phyloP scores from a whole-genome alignment of 2,329 filamentous ascomycete species.

The Fusarium pilosicola region DNA sequence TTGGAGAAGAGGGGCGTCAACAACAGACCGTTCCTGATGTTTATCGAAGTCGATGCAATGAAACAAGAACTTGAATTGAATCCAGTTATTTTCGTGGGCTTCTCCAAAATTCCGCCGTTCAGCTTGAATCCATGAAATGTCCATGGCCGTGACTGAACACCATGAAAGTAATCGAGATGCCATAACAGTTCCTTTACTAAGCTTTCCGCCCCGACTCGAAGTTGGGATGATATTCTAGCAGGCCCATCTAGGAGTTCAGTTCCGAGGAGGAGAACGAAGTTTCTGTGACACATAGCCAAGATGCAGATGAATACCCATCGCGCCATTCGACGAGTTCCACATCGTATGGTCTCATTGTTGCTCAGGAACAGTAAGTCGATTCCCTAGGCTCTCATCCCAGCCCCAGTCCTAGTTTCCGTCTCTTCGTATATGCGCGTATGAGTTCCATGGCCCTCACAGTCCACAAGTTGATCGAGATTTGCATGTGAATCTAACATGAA shows the following conservation, averaged over 20 bases:
- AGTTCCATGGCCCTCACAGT: neutral
- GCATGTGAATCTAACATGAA: neutral
- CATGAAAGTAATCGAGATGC: neutral
- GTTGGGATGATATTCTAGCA: neutral
- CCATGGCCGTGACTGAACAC: neutral
- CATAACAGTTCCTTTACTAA: too few relatives aligned
- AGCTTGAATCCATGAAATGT: neutral
- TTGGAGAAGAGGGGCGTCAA: neutral
- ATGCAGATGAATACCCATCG: neutral
- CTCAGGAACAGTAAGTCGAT: neutral
- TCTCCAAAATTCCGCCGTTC: accelerated
- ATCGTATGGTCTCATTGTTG: neutral
- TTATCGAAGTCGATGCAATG: neutral
- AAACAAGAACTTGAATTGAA: neutral
- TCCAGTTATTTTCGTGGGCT: accelerated
- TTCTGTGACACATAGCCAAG: neutral
- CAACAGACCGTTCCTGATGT: neutral
- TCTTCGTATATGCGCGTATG: neutral
- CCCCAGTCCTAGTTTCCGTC: neutral
- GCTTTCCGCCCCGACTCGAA: too few relatives aligned
- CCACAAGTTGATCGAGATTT: neutral
- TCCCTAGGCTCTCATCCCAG: neutral
- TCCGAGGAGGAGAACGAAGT: neutral
- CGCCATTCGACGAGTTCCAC: neutral
- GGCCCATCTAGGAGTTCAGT: neutral